Evolutionary conservation across 2,329 filamentous ascomycete genomes (phyloP), one percentile per base, ranked within the genome.

Genomic region (Karstenula rhodostoma): DNA sequence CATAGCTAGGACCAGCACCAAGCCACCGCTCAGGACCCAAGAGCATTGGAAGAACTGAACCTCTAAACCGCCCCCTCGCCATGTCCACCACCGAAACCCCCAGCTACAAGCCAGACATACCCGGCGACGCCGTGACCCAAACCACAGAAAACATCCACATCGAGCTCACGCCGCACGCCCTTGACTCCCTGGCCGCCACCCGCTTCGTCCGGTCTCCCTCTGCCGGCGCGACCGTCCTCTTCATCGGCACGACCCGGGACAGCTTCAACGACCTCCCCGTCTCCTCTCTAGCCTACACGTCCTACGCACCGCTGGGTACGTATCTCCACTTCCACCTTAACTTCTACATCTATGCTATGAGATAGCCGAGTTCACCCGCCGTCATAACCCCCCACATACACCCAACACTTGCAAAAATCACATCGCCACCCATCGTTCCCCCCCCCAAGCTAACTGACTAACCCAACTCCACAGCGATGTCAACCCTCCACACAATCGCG

Each of bases 231-330:
- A 74, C 65, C 40, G 66, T 70, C 48, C 61, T 68, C 53, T 76
- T 75, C 67, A 74, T 75, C 66, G 90, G 91, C 56, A 93, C 90
- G 1, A 96, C 92, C 2, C 84, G 92, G 59, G 89, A 94, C 79
- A 89, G 84, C 69, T 95, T 95, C 78, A 83, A 81, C 56, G 83
- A 85, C 59, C 89, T 90, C 62, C 82, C 88, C n/a, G 91, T 96
- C 60, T 87, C 87, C 35, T 87, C 90, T 55, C 87, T 96, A 1
- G 83, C 89, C 55, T 96, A 96, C 79, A 87, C 87, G 19, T 87
- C 92, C 9, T 96, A 96, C 78, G 80, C 84, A 13, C 86, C 89
- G 2, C 84, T 89, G 12, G 91, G 29, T 32, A 32, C 29, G 29
- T 10, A 32, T 9, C 2, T 10, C 8, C 29, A n/a, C n/a, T 10